Base-by-base conservation (phyloP, 768 basidiomycete species). In the Mycena haematopus region DNA sequence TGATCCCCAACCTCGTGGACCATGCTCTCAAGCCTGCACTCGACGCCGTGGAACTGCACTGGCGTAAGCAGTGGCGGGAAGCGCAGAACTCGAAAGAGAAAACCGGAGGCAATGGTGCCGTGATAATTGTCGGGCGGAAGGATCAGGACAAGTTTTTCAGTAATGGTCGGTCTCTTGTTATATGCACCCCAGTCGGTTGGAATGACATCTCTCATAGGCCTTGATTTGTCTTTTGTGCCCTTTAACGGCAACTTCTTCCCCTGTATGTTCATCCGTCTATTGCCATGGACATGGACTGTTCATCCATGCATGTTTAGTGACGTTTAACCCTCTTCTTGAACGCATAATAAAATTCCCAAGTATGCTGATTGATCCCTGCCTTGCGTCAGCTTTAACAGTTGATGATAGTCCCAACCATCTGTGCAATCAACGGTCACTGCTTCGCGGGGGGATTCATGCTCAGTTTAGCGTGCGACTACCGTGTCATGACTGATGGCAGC, bases 111-210 rank as follows among this genome's bases (percentile, higher is more conserved):
- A 80, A 80, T 53, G 92, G 91, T 38, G 87, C 90, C 4, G 74
- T 95, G 31, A 87, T 94, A 62, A 88, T 95, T 56, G 87, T 91
- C 8, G 92, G 93, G 4, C 85, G 84, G 62, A 81, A 79, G 64
- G 80, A 82, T 63, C 92, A 95, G 73, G 86, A 93, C 74, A 95
- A 93, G 74, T 95, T 93, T 80, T 95, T 95, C 75, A 92, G 90
- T 75, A 94, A 93, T 67, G 92, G 92, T 85, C 59, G 29, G 78
- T 62, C 27, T 6, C 19, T 29, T 22, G 40, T 49, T 52, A 22
- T 15, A 31, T 63, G 40, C 22, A 42, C 53, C 25, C 53, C 31
- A 58, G 46, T 22, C 45, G 40, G 49, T 53, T 22, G 17, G 29
- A 40, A 9, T 38, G 33, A 54, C 31, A 17, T 21, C 7, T 19